Percentiles rank a stretch among this genome's conserved stretches.
Conservation (phyloP, 2,329 filamentous ascomycete genomes). For the Pseudogymnoascus sp. region DNA sequence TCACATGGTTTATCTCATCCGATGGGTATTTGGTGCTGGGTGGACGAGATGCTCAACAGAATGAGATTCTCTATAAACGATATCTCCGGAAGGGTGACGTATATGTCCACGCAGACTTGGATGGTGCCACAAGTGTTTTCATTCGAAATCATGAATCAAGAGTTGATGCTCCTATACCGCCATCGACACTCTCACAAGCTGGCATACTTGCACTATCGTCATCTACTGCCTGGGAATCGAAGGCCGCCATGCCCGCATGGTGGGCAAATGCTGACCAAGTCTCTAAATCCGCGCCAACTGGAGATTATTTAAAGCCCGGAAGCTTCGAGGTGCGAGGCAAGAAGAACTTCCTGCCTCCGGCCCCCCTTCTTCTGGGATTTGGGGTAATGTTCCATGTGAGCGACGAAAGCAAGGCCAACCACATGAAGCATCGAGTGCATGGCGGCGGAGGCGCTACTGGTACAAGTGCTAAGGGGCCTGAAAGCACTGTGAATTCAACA, state of each 20-base stretch:
- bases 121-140: conserved; percentile 74
- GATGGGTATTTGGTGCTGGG: conserved; percentile 90
- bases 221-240: conserved; percentile 90
- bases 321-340: conserved; percentile 74
- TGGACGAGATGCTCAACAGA: conserved; percentile 81
- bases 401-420: conserved; percentile 73
- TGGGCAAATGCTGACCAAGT: conserved; percentile 91
- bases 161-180: conserved; percentile 78
- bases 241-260: conserved; percentile 91
- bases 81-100: conserved; percentile 84
- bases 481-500: background rate
- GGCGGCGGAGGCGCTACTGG: conserved; percentile 19
- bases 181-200: conserved; percentile 83
- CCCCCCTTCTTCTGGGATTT: conserved; percentile 79
- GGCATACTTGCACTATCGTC: conserved; percentile 76
- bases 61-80: conserved; percentile 80
- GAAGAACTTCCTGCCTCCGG: conserved; percentile 86
- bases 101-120: conserved; percentile 83
- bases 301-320: conserved; percentile 71
- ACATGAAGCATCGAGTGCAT: conserved; percentile 64
- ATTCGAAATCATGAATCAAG: conserved; percentile 79
- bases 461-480: background rate
- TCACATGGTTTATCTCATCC: conserved; percentile 87
- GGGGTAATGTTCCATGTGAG: conserved; percentile 82
- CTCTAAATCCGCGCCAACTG: conserved; percentile 70